A percentile compares a stretch with the other conserved stretches of the same genome.
These are phyloP conservation scores for Phenoliferia sp. DNA, from an alignment of 1,284 basidiomycete genomes.

Conservation along the genomic window DNA sequence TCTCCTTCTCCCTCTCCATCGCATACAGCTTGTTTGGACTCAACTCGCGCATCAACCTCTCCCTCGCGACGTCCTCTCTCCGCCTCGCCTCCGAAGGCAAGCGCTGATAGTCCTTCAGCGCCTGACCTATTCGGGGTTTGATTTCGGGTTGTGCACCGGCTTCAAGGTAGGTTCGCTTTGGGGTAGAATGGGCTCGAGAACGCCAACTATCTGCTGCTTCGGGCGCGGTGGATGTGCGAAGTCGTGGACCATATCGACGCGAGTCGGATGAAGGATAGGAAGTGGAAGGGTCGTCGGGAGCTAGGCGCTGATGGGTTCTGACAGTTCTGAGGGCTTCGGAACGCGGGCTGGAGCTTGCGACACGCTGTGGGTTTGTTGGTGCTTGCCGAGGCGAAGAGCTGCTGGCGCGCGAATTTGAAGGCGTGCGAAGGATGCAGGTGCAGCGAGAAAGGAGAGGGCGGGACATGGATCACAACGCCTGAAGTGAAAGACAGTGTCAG, in stretches of 20 bases:
- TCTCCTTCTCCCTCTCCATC: conserved; percentile 16
- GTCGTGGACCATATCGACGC: not conserved
- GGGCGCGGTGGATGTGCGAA: not conserved
- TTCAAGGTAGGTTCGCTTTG: not conserved
- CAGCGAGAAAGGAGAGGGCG: not conserved
- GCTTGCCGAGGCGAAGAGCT: not conserved
- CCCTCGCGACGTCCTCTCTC: conserved; percentile 6
- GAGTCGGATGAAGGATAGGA: not conserved
- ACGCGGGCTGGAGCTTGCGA: not conserved
- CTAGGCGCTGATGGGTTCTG: not conserved
- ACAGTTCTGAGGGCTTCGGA: not conserved
- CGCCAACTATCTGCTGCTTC: not conserved
- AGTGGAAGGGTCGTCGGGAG: not conserved
- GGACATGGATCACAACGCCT: not conserved
- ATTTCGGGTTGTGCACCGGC: not conserved
- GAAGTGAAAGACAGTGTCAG: not conserved
- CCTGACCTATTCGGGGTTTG: not conserved
- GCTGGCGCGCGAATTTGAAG: not conserved
- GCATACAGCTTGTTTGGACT: conserved; percentile 11
- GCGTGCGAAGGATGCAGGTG: not conserved
- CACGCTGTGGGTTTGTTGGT: not conserved
- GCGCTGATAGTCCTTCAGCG: not conserved
- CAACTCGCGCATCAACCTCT: conserved; percentile 1
- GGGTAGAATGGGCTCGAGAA: not conserved
- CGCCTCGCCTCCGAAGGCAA: conserved; percentile 1